Evolutionary conservation across 1,284 basidiomycete genomes (phyloP), one percentile per base, ranked within the genome.

Genomic region (Stereum hirsutum): DNA sequence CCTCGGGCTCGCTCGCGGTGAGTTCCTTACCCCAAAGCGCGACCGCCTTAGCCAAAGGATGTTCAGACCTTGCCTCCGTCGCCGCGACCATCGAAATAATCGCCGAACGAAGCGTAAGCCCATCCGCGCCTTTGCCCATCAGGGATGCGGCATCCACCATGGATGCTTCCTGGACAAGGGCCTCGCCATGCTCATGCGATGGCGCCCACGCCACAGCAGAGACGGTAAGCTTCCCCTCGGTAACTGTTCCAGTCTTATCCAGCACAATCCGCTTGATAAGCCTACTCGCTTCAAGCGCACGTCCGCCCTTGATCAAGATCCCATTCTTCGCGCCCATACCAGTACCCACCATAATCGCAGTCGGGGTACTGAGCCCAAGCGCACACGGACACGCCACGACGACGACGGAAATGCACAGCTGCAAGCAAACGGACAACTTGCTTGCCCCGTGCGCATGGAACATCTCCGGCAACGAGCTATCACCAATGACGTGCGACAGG

Each of bases 331-430:
- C 96, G 1, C 96, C 96, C 43, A 99, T 84, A 0, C 96, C 96
- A 0, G 96, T 99, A 24, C 96, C 96, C 31, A 99, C 96, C 96
- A 99, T 99, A 63, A 99, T 94, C 1, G 96, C 96, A 0, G 96
- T 99, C 0, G 96, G 96, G 0, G 96, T 99, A 46, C 89, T 90
- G 43, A 99, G 74, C 3, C 96, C 96, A 23, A 99, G 75, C 0
- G 96, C 96, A 58, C 96, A 99, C 0, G 96, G 96, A 60, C 96
- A 99, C 4, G 96, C 96, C 44, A 99, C 94, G 35, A 99, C 96
- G 45, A 99, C 80, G 49, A 99, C 95, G 40, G 89, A 94, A 57
- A 99, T 99, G 61, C 95, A 98, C 51, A 99, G 82, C 68, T 97
- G 94, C 47, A 99, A 72, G 59, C 95, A 98, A 10, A 96, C 85